A percentile compares a stretch with the other conserved stretches of the same genome.
Conservation (phyloP, 2,329 filamentous ascomycete genomes). For the Arthroderma uncinatum region DNA sequence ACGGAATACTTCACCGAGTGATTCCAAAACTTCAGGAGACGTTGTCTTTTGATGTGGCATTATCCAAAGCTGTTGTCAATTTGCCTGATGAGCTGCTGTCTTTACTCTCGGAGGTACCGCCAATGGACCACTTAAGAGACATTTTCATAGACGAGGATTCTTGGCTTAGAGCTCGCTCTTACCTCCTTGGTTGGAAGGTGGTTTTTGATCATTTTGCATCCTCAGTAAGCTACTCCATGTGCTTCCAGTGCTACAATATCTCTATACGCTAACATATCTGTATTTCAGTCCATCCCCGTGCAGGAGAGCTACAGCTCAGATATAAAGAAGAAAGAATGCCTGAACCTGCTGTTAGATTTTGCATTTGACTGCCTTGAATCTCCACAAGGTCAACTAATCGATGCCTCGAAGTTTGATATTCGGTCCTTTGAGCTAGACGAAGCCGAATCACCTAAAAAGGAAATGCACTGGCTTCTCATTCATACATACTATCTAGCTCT, state of each 20-base stretch:
- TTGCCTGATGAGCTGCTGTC: slow-evolving; percentile 79
- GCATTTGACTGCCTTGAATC: slow-evolving; percentile 77
- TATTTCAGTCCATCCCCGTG: slow-evolving; percentile 57
- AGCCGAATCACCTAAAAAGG: slow-evolving; percentile 56
- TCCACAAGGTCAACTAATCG: slow-evolving; percentile 58
- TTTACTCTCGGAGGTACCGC: slow-evolving; percentile 65
- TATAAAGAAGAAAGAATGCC: slow-evolving; percentile 61
- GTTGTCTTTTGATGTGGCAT: slow-evolving; percentile 61
- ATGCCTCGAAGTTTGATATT: slow-evolving; percentile 59
- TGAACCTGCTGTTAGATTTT: slow-evolving; percentile 62
- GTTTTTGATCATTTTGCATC: slow-evolving; percentile 75
- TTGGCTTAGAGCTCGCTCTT: slow-evolving; percentile 60
- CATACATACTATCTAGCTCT: slow-evolving; percentile 78
- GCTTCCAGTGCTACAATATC: background rate
- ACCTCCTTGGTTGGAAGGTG: slow-evolving; percentile 79
- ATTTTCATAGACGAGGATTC: slow-evolving; percentile 54
- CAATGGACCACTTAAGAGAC: slow-evolving; percentile 54
- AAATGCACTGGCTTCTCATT: slow-evolving; percentile 71
- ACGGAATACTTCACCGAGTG: slow-evolving; percentile 65
- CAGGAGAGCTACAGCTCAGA: slow-evolving; percentile 69
- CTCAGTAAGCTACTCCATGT: slow-evolving; percentile 38
- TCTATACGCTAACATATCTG: background rate
- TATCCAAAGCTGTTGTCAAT: slow-evolving; percentile 45
- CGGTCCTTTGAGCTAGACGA: slow-evolving; percentile 49
- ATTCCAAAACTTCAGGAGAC: slow-evolving; percentile 70